phyloP scores from a whole-genome alignment of 1,139 yeast genomes.

The Arxiozyma slooffiae region DNA sequence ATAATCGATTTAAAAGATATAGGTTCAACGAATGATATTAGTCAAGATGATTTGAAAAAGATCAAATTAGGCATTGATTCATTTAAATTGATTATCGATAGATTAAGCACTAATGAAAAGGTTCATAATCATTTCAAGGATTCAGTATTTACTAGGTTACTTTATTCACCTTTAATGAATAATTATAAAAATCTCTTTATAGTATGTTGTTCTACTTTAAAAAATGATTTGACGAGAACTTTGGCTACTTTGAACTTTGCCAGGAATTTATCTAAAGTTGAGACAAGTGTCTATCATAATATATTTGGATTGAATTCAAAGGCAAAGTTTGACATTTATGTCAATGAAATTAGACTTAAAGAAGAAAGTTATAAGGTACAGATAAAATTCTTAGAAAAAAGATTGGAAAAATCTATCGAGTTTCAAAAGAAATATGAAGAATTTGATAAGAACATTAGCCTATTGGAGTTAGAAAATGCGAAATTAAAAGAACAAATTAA shows the following conservation, averaged over 20 bases:
- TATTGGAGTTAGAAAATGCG: constrained; percentile 38
- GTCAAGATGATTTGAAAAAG: constrained; percentile 75
- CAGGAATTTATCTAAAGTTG: constrained; percentile 61
- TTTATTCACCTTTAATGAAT: constrained; percentile 83
- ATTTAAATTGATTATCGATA: constrained; percentile 71
- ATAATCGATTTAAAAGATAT: constrained; percentile 81
- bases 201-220: constrained; percentile 67
- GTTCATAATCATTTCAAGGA: constrained; percentile 54
- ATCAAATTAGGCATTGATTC: constrained; percentile 72
- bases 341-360: constrained; percentile 41
- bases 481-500: constrained; percentile 38
- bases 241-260: constrained; percentile 75
- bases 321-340: constrained; percentile 40
- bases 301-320: constrained; percentile 49
- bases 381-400: constrained; percentile 43
- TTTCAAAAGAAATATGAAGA: constrained; percentile 29
- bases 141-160: constrained; percentile 70
- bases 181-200: constrained; percentile 74
- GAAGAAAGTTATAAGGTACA: constrained; percentile 39
- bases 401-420: constrained; percentile 28
- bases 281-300: constrained; percentile 59
- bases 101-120: constrained; percentile 56
- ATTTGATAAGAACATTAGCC: constrained; percentile 35
- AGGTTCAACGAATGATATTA: constrained; percentile 66
- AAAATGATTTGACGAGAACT: constrained; percentile 56